Evolutionary conservation across 345 rosid species (phyloP), one percentile per base, ranked within the genome.

Genomic region (Excoecaria cochinchinensis): DNA sequence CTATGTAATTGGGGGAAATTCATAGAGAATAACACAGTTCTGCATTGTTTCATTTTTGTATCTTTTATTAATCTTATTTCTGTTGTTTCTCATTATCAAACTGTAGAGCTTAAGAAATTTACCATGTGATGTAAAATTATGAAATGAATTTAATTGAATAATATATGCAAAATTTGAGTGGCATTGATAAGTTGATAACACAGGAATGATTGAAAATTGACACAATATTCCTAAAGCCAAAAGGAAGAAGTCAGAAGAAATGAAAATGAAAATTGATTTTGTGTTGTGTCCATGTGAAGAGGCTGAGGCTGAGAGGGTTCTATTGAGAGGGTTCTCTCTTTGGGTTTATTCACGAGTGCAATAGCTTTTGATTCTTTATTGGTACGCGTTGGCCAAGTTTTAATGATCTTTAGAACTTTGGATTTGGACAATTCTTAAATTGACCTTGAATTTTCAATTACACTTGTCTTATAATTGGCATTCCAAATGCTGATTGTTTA

Each of bases 1-100:
- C 74, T 69, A 76, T 78, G 77, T 82, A 76, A 51, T 56, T 79
- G 57, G 56, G 31, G 8, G 4, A 4, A 21, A 55, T 19, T 8
- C 21, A 46, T 21, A 47, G 14, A 31, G 66, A 81, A 76, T 74
- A 78, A 78, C 62, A 64, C 25, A 56, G 68, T 77, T 72, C 70
- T 81, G 76, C 74, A 13, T 48, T 71, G 31, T 53, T 67, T 62
- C 24, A 24, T 8, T 24, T 12, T 38, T 39, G 4, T 14, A 2
- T 31, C 2, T 1, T 0, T 9, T 17, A 55, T 55, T 55, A 55
- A 44, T 44, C 10, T 10, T 1, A 6, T 6, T 6, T 44, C 1
- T 44, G 7, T 44, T 44, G 7, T 44, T 44, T 44, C 10, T 44
- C 48, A 44, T 44, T 38, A 11, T 5, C 15, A 14, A 3, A 31